Percentiles rank a stretch among this genome's conserved stretches.
Conservation (phyloP, 495 filamentous ascomycete genomes). For the Daldinia grandis region DNA sequence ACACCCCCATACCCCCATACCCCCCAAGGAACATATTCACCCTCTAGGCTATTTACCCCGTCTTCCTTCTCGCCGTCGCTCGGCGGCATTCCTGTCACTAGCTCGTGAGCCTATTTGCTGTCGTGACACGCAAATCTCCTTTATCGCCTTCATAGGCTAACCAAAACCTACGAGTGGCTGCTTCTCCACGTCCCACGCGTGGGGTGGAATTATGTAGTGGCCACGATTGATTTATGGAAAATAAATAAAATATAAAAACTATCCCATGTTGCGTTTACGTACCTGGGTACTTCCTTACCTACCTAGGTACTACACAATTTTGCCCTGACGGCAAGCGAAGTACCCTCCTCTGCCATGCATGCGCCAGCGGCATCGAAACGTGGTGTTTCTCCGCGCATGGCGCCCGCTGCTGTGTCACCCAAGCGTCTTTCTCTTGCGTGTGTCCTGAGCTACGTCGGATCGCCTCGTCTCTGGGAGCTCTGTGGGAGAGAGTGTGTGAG, state of each 20-base stretch:
- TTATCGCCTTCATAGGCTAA: neutral
- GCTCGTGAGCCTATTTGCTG: slow-evolving; percentile 30
- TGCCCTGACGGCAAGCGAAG: neutral
- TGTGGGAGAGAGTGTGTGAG: too few relatives aligned
- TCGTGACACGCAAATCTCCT: slow-evolving; percentile 27
- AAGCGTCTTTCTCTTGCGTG: neutral
- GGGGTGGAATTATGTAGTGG: neutral
- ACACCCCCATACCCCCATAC: slow-evolving; percentile 2
- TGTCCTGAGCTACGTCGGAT: slow-evolving; percentile 1
- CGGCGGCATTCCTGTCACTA: slow-evolving; percentile 32
- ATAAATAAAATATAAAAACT: too few relatives aligned
- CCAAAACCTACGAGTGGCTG: slow-evolving; percentile 17
- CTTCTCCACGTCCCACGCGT: slow-evolving; percentile 1
- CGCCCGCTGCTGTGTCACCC: slow-evolving; percentile 30
- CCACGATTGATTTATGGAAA: slow-evolving; percentile 25
- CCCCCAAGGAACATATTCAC: neutral
- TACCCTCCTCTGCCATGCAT: slow-evolving; percentile 31
- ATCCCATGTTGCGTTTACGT: too few relatives aligned
- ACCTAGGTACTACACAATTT: neutral
- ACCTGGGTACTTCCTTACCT: neutral
- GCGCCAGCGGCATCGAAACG: slow-evolving; percentile 35
- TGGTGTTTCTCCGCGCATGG: slow-evolving; percentile 39
- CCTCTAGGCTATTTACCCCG: neutral
- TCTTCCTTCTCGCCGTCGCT: neutral
- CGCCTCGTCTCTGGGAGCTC: neutral